These are phyloP conservation scores for Kalmanozyma brasiliensis DNA, from an alignment of 1,284 basidiomycete genomes.

Conservation along the genomic window DNA sequence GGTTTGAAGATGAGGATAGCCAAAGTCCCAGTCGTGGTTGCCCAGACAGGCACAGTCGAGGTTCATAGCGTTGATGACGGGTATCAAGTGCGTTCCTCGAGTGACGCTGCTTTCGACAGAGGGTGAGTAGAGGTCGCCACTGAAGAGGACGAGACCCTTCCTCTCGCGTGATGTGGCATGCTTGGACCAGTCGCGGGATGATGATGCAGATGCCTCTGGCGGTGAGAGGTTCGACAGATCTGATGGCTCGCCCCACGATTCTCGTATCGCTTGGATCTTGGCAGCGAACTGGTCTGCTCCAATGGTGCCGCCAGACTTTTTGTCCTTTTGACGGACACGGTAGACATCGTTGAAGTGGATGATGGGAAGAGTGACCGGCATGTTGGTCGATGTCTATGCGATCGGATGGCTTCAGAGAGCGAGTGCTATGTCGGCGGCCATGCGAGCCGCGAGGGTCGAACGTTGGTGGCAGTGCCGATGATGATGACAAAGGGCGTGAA, in stretches of 20 bases:
- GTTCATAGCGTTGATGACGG: slow-evolving; percentile 59
- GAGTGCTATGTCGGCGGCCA: no score
- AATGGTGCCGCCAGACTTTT: slow-evolving; percentile 31
- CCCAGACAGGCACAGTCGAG: slow-evolving; percentile 73
- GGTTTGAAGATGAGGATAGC: slow-evolving; percentile 41
- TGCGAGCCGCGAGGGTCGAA: no score
- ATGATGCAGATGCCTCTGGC: slow-evolving; percentile 10
- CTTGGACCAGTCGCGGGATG: slow-evolving; percentile 25
- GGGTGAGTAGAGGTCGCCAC: slow-evolving; percentile 79
- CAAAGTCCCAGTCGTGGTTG: slow-evolving; percentile 63
- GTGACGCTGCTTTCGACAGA: slow-evolving; percentile 87
- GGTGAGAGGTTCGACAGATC: slow-evolving; percentile 23
- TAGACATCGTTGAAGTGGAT: slow-evolving; percentile 64
- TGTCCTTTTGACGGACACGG: slow-evolving; percentile 53
- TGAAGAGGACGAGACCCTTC: slow-evolving; percentile 81
- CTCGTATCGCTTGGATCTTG: slow-evolving; percentile 57
- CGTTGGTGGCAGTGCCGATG: neutral
- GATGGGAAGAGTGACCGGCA: slow-evolving; percentile 50
- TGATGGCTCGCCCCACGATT: slow-evolving; percentile 51
- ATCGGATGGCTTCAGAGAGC: neutral
- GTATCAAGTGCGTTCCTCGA: slow-evolving; percentile 88
- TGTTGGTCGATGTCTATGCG: slow-evolving; percentile 5
- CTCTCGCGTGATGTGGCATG: slow-evolving; percentile 28
- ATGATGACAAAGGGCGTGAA: neutral
- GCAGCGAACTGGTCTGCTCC: slow-evolving; percentile 70